Conservation (phyloP, 73 alveolate genomes). For the Diophrys sp. region DNA sequence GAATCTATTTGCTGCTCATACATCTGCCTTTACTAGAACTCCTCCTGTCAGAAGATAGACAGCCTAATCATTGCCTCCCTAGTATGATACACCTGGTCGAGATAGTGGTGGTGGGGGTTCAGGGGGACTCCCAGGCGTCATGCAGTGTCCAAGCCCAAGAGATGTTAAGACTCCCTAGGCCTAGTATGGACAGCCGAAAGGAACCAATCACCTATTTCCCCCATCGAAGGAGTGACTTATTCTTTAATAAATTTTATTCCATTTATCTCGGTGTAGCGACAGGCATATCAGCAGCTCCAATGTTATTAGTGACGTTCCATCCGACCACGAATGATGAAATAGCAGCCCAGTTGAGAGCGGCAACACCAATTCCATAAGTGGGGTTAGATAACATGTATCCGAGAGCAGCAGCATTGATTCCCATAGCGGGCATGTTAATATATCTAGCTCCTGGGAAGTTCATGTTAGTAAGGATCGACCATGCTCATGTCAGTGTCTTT, state of each 20-base stretch:
- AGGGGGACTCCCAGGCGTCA: neutral
- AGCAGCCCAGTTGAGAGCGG: slow-evolving; percentile 49
- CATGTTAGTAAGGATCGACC: neutral
- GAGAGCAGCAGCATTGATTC: neutral
- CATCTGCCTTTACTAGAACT: neutral
- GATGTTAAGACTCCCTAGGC: slow-evolving; percentile 74
- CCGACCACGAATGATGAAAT: slow-evolving; percentile 56
- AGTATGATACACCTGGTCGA: neutral
- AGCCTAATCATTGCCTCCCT: neutral
- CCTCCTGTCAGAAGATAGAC: neutral
- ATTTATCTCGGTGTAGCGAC: no score
- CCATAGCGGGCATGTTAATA: neutral
- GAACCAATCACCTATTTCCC: no score
- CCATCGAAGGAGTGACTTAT: no score
- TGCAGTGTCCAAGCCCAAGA: slow-evolving; percentile 48
- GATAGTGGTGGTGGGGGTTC: neutral
- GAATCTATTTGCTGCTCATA: neutral
- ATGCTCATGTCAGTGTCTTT: no score
- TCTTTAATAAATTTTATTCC: no score
- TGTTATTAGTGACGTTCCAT: slow-evolving; percentile 65
- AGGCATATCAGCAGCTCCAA: slow-evolving; percentile 94
- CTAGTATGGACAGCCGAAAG: slow-evolving; percentile 64
- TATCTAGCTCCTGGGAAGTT: neutral
- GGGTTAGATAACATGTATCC: slow-evolving; percentile 3
- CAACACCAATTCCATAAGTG: slow-evolving; percentile 43